Base-by-base conservation (phyloP, 805 yeast species). In the Ogataea polymorpha region DNA sequence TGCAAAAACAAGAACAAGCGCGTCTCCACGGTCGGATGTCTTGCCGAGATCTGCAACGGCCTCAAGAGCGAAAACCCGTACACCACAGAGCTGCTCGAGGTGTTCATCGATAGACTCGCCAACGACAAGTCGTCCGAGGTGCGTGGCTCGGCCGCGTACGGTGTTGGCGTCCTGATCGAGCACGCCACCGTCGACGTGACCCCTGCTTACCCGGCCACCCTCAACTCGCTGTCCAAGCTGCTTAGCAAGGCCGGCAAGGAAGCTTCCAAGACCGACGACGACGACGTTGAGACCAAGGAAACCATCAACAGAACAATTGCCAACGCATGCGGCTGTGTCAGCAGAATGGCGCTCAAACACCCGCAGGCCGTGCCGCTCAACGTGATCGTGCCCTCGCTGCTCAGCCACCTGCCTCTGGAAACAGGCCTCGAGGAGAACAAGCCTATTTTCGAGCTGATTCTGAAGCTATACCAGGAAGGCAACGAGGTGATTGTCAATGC, bases 311-410 rank as follows among this genome's bases (percentile, higher is more conserved):
- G 96, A 69, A 80, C 95, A 5, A 79, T 78, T 53, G 96, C 98
- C 45, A 93, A 93, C 64, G 96, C 96, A 4, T 84, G 93, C 64
- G 99, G 99, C 32, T 93, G 98, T 75, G 96, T 90, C 43, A 90
- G 96, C 13, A 80, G 99, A 67, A 74, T 93, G 86, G 77, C 86
- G 11, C 69, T 86, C 62, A 82, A 83, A 60, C 76, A 85, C 62
- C 80, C 78, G 55, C 67, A 66, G 27, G 75, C 83, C 26, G 80
- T 90, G 52, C 97, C 97, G 45, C 66, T 88, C 51, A 79, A 75
- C 45, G 89, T 80, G 41, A 77, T 91, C 31, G 69, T 85, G 16
- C 95, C 96, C 36, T 76, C 73, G 17, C 71, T 93, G 56, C 68
- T 90, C 47, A 67, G 73, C 37, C 91, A 85, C 56, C 74, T 93